A percentile compares a stretch with the other conserved stretches of the same genome.
Conservation (phyloP, 2,329 filamentous ascomycete species). For the Colletotrichum nymphaeae region DNA sequence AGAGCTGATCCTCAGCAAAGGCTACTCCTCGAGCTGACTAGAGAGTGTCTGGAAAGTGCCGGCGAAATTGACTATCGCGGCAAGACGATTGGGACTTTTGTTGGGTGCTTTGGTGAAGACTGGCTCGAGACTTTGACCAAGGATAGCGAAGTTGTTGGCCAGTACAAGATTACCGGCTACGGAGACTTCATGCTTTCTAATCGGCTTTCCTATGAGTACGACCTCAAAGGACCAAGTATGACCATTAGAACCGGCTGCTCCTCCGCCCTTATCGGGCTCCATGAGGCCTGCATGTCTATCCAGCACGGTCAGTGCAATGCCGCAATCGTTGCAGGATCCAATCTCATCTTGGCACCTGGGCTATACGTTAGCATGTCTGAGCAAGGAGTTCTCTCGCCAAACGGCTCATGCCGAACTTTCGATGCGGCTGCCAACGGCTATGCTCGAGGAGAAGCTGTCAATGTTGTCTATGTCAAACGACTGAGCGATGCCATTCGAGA, state of each 20-base stretch:
- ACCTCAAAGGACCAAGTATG: slow-evolving; percentile 41
- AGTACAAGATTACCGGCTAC: slow-evolving; percentile 39
- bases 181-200: slow-evolving; percentile 44
- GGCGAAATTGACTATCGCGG: slow-evolving; percentile 44
- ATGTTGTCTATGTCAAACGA: slow-evolving; percentile 54
- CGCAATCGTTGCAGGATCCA: slow-evolving; percentile 48
- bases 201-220: slow-evolving; percentile 44
- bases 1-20: slow-evolving; percentile 50
- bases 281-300: slow-evolving; percentile 46
- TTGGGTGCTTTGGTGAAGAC: slow-evolving; percentile 48
- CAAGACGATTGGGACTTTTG: slow-evolving; percentile 45
- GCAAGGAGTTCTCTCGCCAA: slow-evolving; percentile 42
- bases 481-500: slow-evolving; percentile 54
- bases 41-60: slow-evolving; percentile 48
- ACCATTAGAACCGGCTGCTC: slow-evolving; percentile 51
- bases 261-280: slow-evolving; percentile 43
- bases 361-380: slow-evolving; percentile 35
- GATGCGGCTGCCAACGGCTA: slow-evolving; percentile 58
- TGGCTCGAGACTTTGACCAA: slow-evolving; percentile 41
- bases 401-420: slow-evolving; percentile 45
- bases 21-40: slow-evolving; percentile 46
- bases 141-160: slow-evolving; percentile 37
- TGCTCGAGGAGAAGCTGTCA: slow-evolving; percentile 57
- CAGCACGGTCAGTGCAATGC: slow-evolving; percentile 40
- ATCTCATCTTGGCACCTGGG: slow-evolving; percentile 41